Base-by-base conservation (phyloP, 1,139 yeast species). In the Magnusiomyces clavatus region DNA sequence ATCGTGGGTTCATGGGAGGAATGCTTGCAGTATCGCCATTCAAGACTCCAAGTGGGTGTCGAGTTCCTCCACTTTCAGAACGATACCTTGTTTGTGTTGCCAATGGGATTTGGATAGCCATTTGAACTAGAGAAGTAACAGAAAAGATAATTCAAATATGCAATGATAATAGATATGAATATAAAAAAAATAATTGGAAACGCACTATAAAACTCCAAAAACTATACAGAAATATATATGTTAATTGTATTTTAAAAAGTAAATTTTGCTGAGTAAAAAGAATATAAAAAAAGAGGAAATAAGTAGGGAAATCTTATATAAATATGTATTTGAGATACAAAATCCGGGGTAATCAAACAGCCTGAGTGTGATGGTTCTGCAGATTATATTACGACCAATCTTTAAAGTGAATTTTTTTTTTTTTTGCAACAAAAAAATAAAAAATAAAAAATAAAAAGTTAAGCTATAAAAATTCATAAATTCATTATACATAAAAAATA, bases 11-110 rank as follows among this genome's bases (percentile, higher is more conserved):
- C 34, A 12, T 13, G 13, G 13, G 20, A 19, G 14, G 34, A 17
- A 31, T 4, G 8, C 16, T 11, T 39, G 17, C 46, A 43, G 34
- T 43, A 3, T 44, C 47, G 14, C 17, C 16, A 20, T 44, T 44
- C 40, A 44, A 35, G 20, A 35, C 24, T 13, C 47, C 47, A 11
- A 44, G 24, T 35, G 47, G 47, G 35, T 44, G 35, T 6, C 47
- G 47, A 14, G 36, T 10, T 39, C 24, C 42, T 14, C 24, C 17
- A n/a, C 24, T 16, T 16, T 17, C 42, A 16, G 42, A 39, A 10
- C 42, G 17, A n/a, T n/a, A 39, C 31, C 46, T n/a, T n/a, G 36
- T 14, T 43, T 43, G 46, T 2, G 37, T 24, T 24, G 46, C 19
- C 36, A 29, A n/a, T 10, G 46, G 19, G 34, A 41, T 29, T 37